phyloP scores from a whole-genome alignment of 768 basidiomycete genomes.

The Xerocomellus chrysenteron region DNA sequence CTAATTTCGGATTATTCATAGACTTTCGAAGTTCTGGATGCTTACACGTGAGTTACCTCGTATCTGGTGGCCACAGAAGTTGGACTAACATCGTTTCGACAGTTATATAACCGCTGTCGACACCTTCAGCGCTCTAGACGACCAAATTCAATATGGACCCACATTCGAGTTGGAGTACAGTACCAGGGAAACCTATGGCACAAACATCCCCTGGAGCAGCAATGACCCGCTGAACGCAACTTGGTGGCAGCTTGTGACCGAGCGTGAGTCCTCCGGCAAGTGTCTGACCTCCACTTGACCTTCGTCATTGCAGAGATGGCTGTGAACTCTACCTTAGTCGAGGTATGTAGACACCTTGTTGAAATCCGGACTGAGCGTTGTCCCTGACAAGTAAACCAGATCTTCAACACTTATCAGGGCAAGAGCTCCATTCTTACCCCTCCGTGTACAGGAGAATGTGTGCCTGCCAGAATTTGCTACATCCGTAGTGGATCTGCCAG shows the following conservation, averaged over 20 bases:
- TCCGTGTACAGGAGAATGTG: constrained; percentile 60
- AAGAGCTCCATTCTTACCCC: constrained; percentile 57
- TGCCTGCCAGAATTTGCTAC: constrained; percentile 71
- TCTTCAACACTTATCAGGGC: constrained; percentile 70
- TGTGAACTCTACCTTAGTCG: constrained; percentile 53
- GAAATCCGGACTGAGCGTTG: not conserved
- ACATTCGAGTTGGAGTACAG: constrained; percentile 64
- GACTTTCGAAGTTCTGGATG: constrained; percentile 79
- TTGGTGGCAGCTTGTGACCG: constrained; percentile 81
- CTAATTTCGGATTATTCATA: constrained; percentile 26
- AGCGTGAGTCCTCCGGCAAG: constrained; percentile 45
- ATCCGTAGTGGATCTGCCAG: constrained; percentile 71
- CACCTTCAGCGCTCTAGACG: constrained; percentile 56
- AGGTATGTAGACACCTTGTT: constrained; percentile 38
- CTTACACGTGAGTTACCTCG: constrained; percentile 58
- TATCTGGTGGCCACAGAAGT: not conserved
- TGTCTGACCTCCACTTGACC: not conserved
- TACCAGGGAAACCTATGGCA: constrained; percentile 66
- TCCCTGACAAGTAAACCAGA: constrained; percentile 34
- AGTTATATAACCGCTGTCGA: constrained; percentile 69
- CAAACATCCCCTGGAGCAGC: constrained; percentile 51
- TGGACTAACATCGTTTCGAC: not conserved
- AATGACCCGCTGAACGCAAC: constrained; percentile 76
- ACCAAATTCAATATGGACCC: constrained; percentile 56
- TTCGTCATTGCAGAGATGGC: constrained; percentile 49